Evolutionary conservation across 768 basidiomycete genomes (phyloP).

Genomic region (Kwoniella dejecticola): DNA sequence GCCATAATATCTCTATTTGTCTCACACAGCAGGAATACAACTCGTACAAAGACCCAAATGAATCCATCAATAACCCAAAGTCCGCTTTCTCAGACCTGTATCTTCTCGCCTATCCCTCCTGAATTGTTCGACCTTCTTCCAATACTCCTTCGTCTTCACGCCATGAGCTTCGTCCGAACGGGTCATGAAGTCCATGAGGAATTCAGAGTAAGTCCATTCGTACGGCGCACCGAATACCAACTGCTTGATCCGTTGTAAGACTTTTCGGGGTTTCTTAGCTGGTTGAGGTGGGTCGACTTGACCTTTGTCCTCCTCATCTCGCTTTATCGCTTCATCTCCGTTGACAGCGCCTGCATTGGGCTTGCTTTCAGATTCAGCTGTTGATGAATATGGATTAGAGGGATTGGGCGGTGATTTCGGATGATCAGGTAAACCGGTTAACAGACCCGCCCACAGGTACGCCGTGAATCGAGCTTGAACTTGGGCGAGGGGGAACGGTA

Average conservation of each 20-base stretch:
- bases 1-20: no score
- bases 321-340: background rate
- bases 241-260: slow-evolving; percentile 29
- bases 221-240: slow-evolving; percentile 50
- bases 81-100: slow-evolving; percentile 37
- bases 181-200: slow-evolving; percentile 41
- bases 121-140: slow-evolving; percentile 46
- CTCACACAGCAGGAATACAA: no score
- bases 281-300: slow-evolving; percentile 2
- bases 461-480: slow-evolving; percentile 65
- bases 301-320: slow-evolving; percentile 13
- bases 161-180: slow-evolving; percentile 36
- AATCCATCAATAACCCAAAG: slow-evolving; percentile 46
- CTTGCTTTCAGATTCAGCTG: slow-evolving; percentile 10
- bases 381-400: slow-evolving; percentile 43
- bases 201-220: slow-evolving; percentile 51
- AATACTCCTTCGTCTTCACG: slow-evolving; percentile 21
- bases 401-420: slow-evolving; percentile 36
- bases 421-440: slow-evolving; percentile 41
- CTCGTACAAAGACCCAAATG: background rate
- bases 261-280: slow-evolving; percentile 26
- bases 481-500: slow-evolving; percentile 77
- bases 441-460: slow-evolving; percentile 48
- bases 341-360: background rate
- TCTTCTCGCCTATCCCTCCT: slow-evolving; percentile 43